A percentile compares a stretch with the other conserved stretches of the same genome.
Evolutionary conservation across 306 rosid genomes (phyloP).

Genomic region (Cucurbita pepo): DNA sequence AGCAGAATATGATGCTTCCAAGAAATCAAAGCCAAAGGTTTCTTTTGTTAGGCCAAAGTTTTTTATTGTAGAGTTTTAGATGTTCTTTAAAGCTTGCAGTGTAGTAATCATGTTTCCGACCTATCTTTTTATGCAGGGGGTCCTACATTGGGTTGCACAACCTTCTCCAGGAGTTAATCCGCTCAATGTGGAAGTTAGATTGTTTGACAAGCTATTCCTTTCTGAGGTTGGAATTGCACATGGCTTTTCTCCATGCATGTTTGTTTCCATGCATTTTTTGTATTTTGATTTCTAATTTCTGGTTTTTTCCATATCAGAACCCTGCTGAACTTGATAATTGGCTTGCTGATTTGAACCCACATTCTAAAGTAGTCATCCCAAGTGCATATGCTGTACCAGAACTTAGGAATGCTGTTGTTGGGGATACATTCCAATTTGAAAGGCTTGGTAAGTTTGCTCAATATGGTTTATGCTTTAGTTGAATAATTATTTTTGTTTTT

Average conservation of each 20-base stretch:
- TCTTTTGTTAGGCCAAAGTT: neutral
- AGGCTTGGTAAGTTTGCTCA: constrained; percentile 51
- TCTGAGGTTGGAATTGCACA: constrained; percentile 50
- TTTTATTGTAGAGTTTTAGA: neutral
- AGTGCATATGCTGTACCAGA: constrained; percentile 52
- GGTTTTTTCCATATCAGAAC: constrained; percentile 33
- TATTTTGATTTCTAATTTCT: neutral
- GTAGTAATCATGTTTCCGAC: neutral
- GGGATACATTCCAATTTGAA: constrained; percentile 84
- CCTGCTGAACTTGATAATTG: constrained; percentile 91
- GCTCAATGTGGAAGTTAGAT: constrained; percentile 66
- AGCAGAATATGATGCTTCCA: constrained; percentile 77
- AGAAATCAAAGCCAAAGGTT: constrained; percentile 97
- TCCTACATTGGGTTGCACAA: constrained; percentile 86
- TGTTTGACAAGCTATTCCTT: constrained; percentile 69
- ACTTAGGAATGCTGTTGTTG: constrained; percentile 38
- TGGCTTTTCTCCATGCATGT: neutral
- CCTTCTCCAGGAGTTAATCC: constrained; percentile 82
- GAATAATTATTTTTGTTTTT: neutral
- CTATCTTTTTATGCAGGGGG: constrained; percentile 39
- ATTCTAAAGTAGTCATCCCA: constrained; percentile 46
- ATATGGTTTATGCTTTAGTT: neutral
- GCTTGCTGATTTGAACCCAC: constrained; percentile 72
- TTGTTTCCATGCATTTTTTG: neutral
- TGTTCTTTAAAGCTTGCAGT: neutral